A percentile compares a stretch with the other conserved stretches of the same genome.
phyloP scores from a whole-genome alignment of 2,329 filamentous ascomycete genomes.

The Aspergillus ochraceoroseus region DNA sequence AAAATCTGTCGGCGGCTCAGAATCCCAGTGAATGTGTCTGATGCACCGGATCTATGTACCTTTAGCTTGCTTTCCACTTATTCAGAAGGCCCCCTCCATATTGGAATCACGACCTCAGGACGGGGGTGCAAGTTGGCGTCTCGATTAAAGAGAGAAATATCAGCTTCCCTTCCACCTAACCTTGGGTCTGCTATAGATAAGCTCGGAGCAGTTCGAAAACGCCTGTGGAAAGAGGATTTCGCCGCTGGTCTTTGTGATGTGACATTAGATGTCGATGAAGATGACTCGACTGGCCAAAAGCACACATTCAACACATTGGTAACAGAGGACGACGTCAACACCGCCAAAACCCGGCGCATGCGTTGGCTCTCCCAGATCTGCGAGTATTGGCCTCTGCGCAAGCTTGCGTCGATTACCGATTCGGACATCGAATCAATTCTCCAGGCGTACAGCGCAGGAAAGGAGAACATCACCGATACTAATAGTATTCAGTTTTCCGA shows the following conservation, averaged over 20 bases:
- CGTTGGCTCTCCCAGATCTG: constrained; percentile 94
- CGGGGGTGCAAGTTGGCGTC: constrained; percentile 90
- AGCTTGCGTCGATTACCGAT: constrained; percentile 73
- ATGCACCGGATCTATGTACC: constrained; percentile 78
- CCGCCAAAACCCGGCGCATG: constrained; percentile 73
- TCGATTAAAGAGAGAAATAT: constrained; percentile 81
- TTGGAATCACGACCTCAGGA: constrained; percentile 93
- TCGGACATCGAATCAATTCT: constrained; percentile 72
- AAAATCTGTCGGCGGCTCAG: constrained; percentile 69
- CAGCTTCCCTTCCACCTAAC: constrained; percentile 67
- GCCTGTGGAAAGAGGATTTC: constrained; percentile 70
- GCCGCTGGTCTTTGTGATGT: constrained; percentile 44
- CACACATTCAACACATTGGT: constrained; percentile 81
- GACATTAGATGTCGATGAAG: constrained; percentile 46
- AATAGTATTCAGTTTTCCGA: constrained; percentile 15
- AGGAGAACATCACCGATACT: constrained; percentile 18
- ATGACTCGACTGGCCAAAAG: constrained; percentile 55
- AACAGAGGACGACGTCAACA: constrained; percentile 64
- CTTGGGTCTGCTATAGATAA: constrained; percentile 73
- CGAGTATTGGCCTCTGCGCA: constrained; percentile 92
- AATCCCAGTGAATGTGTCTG: constrained; percentile 89
- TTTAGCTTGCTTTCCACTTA: constrained; percentile 88
- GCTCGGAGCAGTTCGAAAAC: constrained; percentile 66
- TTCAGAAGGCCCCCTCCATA: constrained; percentile 83
- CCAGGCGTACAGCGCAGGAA: constrained; percentile 56